Conservation (phyloP, 345 rosid genomes). For the Luvunga scandens region DNA sequence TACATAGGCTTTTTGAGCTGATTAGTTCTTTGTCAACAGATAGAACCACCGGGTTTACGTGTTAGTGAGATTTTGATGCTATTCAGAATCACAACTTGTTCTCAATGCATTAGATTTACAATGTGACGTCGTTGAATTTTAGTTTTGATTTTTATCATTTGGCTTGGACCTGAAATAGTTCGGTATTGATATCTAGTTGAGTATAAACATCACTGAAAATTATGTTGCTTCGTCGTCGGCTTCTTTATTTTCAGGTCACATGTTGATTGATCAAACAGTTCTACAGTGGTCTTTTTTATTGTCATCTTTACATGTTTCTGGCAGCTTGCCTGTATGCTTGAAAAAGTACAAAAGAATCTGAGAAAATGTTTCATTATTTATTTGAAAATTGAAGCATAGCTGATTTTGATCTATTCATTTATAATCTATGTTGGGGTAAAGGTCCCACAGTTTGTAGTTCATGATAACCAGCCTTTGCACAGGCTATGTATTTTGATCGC, state of each 20-base stretch:
- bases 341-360: not conserved
- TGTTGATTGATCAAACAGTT: not conserved
- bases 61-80: not conserved
- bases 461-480: not conserved
- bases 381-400: not conserved
- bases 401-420: not conserved
- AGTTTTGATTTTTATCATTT: not conserved
- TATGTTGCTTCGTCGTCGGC: too few relatives aligned
- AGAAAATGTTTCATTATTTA: not conserved
- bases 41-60: not conserved
- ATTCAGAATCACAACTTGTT: not conserved
- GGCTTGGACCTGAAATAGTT: not conserved
- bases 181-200: not conserved
- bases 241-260: too few relatives aligned
- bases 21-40: not conserved
- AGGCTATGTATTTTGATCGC: not conserved
- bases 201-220: too few relatives aligned
- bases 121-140: not conserved
- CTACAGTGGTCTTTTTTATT: not conserved
- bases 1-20: not conserved
- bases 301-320: not conserved
- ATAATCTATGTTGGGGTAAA: not conserved
- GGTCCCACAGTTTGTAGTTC: not conserved
- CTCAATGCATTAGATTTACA: not conserved
- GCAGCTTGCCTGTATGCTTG: not conserved